These are phyloP conservation scores for Quercus mongolica DNA, from an alignment of 306 rosid species.

Conservation along the genomic window DNA sequence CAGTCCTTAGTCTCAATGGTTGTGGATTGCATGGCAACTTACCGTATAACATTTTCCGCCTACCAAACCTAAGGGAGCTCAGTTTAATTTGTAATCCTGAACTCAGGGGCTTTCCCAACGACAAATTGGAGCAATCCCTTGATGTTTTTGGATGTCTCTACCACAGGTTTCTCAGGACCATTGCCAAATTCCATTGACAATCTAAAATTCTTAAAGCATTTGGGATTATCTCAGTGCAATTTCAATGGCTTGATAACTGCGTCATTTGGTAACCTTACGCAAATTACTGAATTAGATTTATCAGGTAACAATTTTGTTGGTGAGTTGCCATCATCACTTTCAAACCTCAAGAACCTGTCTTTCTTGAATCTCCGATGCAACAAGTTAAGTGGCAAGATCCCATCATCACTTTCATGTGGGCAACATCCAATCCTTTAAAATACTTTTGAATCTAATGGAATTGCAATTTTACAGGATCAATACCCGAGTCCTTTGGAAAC, in stretches of 20 bases:
- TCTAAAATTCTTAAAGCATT: not conserved
- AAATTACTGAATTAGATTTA: not conserved
- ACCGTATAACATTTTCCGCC: not conserved
- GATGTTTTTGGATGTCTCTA: not conserved
- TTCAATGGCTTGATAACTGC: not conserved
- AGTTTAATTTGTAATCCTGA: not conserved
- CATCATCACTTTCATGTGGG: too few relatives aligned
- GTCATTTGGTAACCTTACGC: not conserved
- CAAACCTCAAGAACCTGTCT: too few relatives aligned
- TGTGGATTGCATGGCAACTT: not conserved
- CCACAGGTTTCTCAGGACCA: not conserved
- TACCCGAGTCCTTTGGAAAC: conserved; percentile 13
- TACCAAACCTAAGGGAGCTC: not conserved
- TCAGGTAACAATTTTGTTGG: too few relatives aligned
- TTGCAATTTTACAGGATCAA: not conserved
- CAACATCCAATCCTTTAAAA: too few relatives aligned
- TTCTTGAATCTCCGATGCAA: too few relatives aligned
- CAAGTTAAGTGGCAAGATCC: too few relatives aligned
- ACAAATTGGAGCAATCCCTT: conserved; percentile 7
- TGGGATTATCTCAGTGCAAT: not conserved
- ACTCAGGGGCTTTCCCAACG: conserved; percentile 3
- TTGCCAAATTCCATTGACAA: conserved; percentile 1
- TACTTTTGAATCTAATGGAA: too few relatives aligned
- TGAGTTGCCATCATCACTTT: too few relatives aligned
- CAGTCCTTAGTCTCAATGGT: not conserved